Base-by-base conservation (phyloP, 148 eudicot species). In the Diospyros lotus region DNA sequence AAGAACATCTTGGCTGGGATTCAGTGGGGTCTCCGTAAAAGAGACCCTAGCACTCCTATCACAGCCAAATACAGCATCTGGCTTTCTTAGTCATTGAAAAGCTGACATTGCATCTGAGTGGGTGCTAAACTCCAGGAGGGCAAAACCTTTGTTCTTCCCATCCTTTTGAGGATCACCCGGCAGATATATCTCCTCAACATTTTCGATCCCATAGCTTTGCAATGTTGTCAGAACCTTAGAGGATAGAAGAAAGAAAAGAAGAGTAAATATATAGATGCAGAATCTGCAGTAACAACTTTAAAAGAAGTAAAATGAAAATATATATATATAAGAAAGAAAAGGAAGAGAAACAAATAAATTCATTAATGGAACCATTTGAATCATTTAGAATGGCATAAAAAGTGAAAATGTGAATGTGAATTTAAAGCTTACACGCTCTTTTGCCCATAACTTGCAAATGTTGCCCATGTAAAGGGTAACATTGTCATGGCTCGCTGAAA, bases 31-130 rank as follows among this genome's bases (percentile, higher is more conserved):
- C 54, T 66, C 55, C 14, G 69, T 52, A 80, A 80, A 80, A 68
- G 79, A 74, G 72, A 80, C 83, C 63, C 72, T 80, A 66, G 79
- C 83, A 76, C 76, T 80, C 66, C 18, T 73, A 66, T 76, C 76
- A 76, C 79, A 56, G 58, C 73, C 83, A 80, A 80, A 80, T 53
- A 76, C 67, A 42, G 69, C 77, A 76, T 78, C 80, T 63, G 82
- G 71, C 74, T 82, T 75, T 69, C 66, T 66, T 43, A 82, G 75
- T 55, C 71, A 77, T 69, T 78, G 70, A 68, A 79, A 75, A 62
- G 82, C 82, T 52, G 53, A 73, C 64, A 67, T 72, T 41, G 85
- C 85, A 78, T 82, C 77, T 17, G 74, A 82, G 77, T 79, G 85
- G 65, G 77, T 71, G 67, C 73, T 17, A 63, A 82, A 82, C 56